These are phyloP conservation scores for Entomortierella beljakovae DNA, from an alignment of 192 early-diverging fungal species.

Conservation along the genomic window DNA sequence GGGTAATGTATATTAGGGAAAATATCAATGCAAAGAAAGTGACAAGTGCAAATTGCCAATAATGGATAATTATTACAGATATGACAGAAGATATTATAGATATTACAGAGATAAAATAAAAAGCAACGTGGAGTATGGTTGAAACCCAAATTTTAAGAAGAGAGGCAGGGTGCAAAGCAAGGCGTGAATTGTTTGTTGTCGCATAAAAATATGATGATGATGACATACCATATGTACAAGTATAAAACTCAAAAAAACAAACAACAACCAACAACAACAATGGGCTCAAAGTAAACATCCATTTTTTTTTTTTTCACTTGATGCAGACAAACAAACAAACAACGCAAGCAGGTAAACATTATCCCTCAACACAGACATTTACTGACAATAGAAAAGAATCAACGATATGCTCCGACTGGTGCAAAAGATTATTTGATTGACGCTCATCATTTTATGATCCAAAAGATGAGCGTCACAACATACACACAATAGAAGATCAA, in stretches of 20 bases:
- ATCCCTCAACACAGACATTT: background rate
- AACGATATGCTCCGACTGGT: background rate
- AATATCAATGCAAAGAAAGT: background rate
- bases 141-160: too few relatives aligned
- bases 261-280: background rate
- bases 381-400: too few relatives aligned
- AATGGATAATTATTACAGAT: too few relatives aligned
- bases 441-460: background rate
- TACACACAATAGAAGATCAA: background rate
- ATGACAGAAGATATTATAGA: too few relatives aligned
- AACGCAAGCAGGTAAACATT: background rate
- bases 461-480: background rate
- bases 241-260: background rate
- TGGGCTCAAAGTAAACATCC: background rate
- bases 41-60: background rate
- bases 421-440: conserved; percentile 1
- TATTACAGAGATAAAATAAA: too few relatives aligned
- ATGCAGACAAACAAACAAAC: conserved; percentile 10
- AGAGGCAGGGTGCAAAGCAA: too few relatives aligned
- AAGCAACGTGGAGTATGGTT: too few relatives aligned
- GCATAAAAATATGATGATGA: too few relatives aligned
- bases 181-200: too few relatives aligned
- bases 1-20: background rate
- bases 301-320: too few relatives aligned
- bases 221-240: too few relatives aligned